Conservation (phyloP, 2,329 filamentous ascomycete genomes). For the Claviceps spartinae region DNA sequence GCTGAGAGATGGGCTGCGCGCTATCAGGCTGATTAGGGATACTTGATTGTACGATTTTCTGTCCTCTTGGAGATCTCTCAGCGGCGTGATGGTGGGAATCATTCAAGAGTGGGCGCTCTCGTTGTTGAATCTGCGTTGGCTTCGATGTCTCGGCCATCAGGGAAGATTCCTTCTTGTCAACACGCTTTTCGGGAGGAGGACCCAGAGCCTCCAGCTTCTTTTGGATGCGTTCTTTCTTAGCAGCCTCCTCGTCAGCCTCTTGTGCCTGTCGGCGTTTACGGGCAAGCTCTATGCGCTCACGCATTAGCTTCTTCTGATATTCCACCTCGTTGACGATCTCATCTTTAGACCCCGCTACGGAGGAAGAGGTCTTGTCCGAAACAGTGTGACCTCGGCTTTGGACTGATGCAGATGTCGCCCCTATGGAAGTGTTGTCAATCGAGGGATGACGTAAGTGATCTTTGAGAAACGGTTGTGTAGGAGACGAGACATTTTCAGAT, state of each 20-base stretch:
- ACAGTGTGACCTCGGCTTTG: slow-evolving; percentile 16
- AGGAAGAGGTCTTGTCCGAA: slow-evolving; percentile 18
- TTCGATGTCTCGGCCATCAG: slow-evolving; percentile 27
- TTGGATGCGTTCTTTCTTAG: slow-evolving; percentile 53
- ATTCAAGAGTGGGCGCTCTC: slow-evolving; percentile 11
- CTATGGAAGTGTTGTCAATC: slow-evolving; percentile 28
- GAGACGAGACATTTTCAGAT: slow-evolving; percentile 14
- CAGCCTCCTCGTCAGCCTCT: slow-evolving; percentile 60
- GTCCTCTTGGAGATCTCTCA: neutral
- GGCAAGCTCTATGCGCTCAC: slow-evolving; percentile 53
- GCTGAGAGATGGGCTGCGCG: slow-evolving; percentile 4
- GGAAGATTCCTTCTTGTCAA: slow-evolving; percentile 35
- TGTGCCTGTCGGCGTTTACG: slow-evolving; percentile 55
- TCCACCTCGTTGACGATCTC: slow-evolving; percentile 41
- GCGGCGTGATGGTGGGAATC: slow-evolving; percentile 7
- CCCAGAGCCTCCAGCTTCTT: slow-evolving; percentile 60
- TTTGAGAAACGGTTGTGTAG: slow-evolving; percentile 11
- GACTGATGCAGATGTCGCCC: slow-evolving; percentile 25
- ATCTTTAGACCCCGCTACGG: slow-evolving; percentile 16
- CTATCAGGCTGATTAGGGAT: slow-evolving; percentile 1
- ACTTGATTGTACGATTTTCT: slow-evolving; percentile 1
- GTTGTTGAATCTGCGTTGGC: slow-evolving; percentile 22
- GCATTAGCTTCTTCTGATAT: slow-evolving; percentile 60
- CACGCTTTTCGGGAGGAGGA: slow-evolving; percentile 46
- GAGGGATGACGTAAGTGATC: slow-evolving; percentile 17